A percentile compares a stretch with the other conserved stretches of the same genome.
These are phyloP conservation scores for Candida ipomoeae DNA, from an alignment of 805 yeast species.

Conservation along the genomic window DNA sequence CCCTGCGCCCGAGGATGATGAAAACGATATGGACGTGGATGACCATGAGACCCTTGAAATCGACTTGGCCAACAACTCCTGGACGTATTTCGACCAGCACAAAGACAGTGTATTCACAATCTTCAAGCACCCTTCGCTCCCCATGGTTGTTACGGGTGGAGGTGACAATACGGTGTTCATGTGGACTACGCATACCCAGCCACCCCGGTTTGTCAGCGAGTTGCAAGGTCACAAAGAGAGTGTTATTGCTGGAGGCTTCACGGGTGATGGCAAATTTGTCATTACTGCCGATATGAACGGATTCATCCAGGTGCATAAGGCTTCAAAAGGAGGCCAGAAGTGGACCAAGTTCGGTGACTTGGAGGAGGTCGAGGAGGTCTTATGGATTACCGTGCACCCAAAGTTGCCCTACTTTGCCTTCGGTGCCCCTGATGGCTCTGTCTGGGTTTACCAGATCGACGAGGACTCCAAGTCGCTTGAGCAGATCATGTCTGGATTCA, in stretches of 20 bases:
- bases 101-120: conserved; percentile 81
- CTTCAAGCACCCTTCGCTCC: conserved; percentile 79
- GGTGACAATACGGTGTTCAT: conserved; percentile 86
- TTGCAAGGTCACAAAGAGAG: conserved; percentile 83
- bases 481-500: conserved; percentile 72
- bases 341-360: conserved; percentile 71
- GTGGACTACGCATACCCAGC: conserved; percentile 89
- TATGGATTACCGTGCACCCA: conserved; percentile 82
- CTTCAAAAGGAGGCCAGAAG: conserved; percentile 72
- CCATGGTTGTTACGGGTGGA: conserved; percentile 88
- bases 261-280: conserved; percentile 73
- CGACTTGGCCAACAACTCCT: conserved; percentile 86
- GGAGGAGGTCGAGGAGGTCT: conserved; percentile 87
- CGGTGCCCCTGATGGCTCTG: conserved; percentile 90
- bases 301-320: conserved; percentile 65
- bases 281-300: conserved; percentile 97
- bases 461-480: conserved; percentile 46
- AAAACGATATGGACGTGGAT: conserved; percentile 38
- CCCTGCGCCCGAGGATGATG: conserved; percentile 35
- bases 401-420: conserved; percentile 77
- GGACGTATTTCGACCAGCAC: conserved; percentile 85
- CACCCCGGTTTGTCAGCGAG: conserved; percentile 75
- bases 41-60: conserved; percentile 55
- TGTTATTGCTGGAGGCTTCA: conserved; percentile 78
- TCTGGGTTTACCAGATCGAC: conserved; percentile 83